Conservation (phyloP, 257 asterid genomes). For the Avicennia marina region DNA sequence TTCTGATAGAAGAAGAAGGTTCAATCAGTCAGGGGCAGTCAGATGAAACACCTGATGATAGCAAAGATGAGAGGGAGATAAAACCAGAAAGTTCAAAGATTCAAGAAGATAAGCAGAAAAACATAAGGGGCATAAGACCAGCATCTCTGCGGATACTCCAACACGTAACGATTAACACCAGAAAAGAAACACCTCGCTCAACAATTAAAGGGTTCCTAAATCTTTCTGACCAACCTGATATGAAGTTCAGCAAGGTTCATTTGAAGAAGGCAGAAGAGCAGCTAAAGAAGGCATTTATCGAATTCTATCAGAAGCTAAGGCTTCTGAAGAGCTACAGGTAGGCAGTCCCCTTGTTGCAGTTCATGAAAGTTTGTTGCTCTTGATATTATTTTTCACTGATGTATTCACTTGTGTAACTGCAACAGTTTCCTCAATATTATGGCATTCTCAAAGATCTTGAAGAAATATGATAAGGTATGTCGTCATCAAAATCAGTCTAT, state of each 20-base stretch:
- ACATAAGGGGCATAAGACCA: slow-evolving; percentile 11
- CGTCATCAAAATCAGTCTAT: not conserved
- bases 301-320: slow-evolving; percentile 62
- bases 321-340: slow-evolving; percentile 69
- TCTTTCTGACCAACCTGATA: slow-evolving; percentile 15
- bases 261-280: slow-evolving; percentile 56
- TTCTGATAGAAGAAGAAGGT: slow-evolving; percentile 31
- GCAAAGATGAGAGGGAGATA: slow-evolving; percentile 14
- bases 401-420: slow-evolving; percentile 7
- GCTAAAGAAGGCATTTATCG: slow-evolving; percentile 53
- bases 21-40: slow-evolving; percentile 4
- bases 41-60: slow-evolving; percentile 12
- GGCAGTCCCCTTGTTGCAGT: not conserved
- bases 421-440: slow-evolving; percentile 71
- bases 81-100: slow-evolving; percentile 4
- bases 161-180: slow-evolving; percentile 18
- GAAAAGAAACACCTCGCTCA: slow-evolving; percentile 48
- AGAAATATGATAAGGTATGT: slow-evolving; percentile 83
- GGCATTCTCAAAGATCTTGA: slow-evolving; percentile 84
- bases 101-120: slow-evolving; percentile 11
- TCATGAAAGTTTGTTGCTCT: not conserved
- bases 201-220: slow-evolving; percentile 42
- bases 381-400: not conserved
- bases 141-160: slow-evolving; percentile 35
- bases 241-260: slow-evolving; percentile 55